Evolutionary conservation across 1,284 basidiomycete species (phyloP).

Genomic region (Cryptococcus hybrid): DNA sequence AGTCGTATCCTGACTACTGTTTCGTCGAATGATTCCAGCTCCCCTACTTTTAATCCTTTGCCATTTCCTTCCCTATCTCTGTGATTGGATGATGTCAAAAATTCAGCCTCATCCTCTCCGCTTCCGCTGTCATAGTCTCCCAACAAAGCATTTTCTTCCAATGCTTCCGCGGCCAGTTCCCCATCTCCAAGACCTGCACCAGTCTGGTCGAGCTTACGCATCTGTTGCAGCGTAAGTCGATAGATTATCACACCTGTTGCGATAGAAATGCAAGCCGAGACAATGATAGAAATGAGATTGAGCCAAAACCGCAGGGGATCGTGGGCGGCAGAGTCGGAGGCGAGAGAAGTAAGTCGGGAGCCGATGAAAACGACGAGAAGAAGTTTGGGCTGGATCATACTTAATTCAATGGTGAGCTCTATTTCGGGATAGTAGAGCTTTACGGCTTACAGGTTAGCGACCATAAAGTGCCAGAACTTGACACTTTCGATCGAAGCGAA

Average conservation of each 20-base stretch:
- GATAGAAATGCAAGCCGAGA: conserved; percentile 33
- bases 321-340: conserved; percentile 22
- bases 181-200: conserved; percentile 22
- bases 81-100: conserved; percentile 1
- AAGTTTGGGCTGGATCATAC: conserved; percentile 37
- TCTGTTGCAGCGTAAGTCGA: conserved; percentile 45
- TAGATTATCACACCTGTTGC: conserved; percentile 46
- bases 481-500: conserved; percentile 46
- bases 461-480: conserved; percentile 44
- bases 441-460: conserved; percentile 41
- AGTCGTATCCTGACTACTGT: conserved; percentile 6
- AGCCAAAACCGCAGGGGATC: conserved; percentile 46
- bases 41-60: neutral
- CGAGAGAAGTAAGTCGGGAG: conserved; percentile 42
- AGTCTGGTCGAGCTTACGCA: conserved; percentile 37
- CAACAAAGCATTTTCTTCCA: conserved; percentile 38
- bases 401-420: conserved; percentile 9
- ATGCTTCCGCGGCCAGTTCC: conserved; percentile 35
- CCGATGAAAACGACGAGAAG: conserved; percentile 49
- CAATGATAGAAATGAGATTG: conserved; percentile 40
- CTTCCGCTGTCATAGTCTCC: conserved; percentile 29
- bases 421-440: neutral
- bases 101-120: conserved; percentile 20
- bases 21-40: conserved; percentile 4
- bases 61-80: neutral